Evolutionary conservation across 2,329 filamentous ascomycete genomes (phyloP).

Genomic region (Colletotrichum viniferum): DNA sequence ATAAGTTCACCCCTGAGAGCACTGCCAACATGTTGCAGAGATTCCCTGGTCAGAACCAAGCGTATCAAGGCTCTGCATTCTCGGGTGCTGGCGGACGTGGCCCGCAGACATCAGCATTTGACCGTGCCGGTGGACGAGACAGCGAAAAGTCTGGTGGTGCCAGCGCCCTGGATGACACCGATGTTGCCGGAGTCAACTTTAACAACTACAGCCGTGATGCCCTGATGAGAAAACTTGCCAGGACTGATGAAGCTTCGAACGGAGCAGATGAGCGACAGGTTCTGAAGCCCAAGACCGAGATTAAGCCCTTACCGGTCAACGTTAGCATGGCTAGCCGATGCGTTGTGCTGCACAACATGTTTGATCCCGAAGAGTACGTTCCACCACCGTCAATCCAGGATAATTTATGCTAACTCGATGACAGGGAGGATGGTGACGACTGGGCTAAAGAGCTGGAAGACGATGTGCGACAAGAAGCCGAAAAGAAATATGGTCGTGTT

Average conservation of each 20-base stretch:
- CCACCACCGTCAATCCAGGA: neutral
- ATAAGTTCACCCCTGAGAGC: slow-evolving; percentile 99
- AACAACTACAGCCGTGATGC: slow-evolving; percentile 98
- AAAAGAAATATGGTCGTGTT: slow-evolving; percentile 94
- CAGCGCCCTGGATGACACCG: slow-evolving; percentile 94
- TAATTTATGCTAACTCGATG: slow-evolving; percentile 34
- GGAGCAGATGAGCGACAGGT: slow-evolving; percentile 73
- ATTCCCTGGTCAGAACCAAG: slow-evolving; percentile 81
- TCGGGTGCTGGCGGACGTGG: slow-evolving; percentile 89
- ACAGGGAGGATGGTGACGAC: slow-evolving; percentile 80
- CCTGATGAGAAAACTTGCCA: slow-evolving; percentile 97
- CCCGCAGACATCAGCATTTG: slow-evolving; percentile 84
- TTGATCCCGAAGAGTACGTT: slow-evolving; percentile 87
- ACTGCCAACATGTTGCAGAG: slow-evolving; percentile 91
- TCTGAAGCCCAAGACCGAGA: slow-evolving; percentile 78
- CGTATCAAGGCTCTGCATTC: slow-evolving; percentile 89
- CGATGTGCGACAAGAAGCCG: slow-evolving; percentile 91
- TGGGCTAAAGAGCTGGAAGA: slow-evolving; percentile 96
- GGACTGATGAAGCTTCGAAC: slow-evolving; percentile 81
- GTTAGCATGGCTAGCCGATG: slow-evolving; percentile 93
- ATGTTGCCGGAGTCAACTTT: slow-evolving; percentile 98
- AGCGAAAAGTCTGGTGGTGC: slow-evolving; percentile 90
- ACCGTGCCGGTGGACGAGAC: slow-evolving; percentile 86
- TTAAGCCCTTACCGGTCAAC: slow-evolving; percentile 79
- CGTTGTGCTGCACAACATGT: slow-evolving; percentile 94